Conservation (phyloP, 345 rosid species). For the Eucalyptus erythrocorys region DNA sequence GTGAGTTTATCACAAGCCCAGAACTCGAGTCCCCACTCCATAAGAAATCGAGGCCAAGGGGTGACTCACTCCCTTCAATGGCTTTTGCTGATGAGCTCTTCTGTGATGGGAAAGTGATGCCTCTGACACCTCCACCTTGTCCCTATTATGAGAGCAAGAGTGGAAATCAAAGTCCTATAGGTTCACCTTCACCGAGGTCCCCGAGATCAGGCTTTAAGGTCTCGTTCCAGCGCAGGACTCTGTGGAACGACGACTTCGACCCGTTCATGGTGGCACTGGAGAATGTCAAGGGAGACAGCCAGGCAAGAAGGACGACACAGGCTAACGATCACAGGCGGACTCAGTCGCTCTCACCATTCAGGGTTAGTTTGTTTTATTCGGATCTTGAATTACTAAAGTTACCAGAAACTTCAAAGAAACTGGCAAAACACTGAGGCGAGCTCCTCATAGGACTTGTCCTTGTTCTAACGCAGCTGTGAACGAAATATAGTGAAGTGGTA, state of each 20-base stretch:
- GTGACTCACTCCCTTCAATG: conserved; percentile 21
- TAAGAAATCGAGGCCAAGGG: background rate
- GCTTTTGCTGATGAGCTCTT: conserved; percentile 54
- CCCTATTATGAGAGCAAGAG: background rate
- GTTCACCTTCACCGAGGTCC: background rate
- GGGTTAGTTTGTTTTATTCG: background rate
- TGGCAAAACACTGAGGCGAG: background rate
- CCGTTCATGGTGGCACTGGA: conserved; percentile 43
- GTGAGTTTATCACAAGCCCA: background rate
- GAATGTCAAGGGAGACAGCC: conserved; percentile 18
- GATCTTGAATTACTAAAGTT: background rate
- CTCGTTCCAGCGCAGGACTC: conserved; percentile 19
- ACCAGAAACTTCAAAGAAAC: background rate
- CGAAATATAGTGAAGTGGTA: background rate
- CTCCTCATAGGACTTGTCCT: background rate
- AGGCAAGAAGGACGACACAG: background rate
- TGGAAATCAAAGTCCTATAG: background rate
- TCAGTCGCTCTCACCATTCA: conserved; percentile 17
- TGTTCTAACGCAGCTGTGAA: background rate
- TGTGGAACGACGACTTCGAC: conserved; percentile 45
- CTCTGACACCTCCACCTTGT: conserved; percentile 33
- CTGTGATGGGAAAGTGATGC: conserved; percentile 29
- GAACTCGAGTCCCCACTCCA: background rate
- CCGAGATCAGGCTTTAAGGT: background rate
- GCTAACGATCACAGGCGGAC: conserved; percentile 7